Percentiles rank a stretch among this genome's conserved stretches.
These are phyloP conservation scores for Cerrena zonata DNA, from an alignment of 1,284 basidiomycete genomes.

Conservation along the genomic window DNA sequence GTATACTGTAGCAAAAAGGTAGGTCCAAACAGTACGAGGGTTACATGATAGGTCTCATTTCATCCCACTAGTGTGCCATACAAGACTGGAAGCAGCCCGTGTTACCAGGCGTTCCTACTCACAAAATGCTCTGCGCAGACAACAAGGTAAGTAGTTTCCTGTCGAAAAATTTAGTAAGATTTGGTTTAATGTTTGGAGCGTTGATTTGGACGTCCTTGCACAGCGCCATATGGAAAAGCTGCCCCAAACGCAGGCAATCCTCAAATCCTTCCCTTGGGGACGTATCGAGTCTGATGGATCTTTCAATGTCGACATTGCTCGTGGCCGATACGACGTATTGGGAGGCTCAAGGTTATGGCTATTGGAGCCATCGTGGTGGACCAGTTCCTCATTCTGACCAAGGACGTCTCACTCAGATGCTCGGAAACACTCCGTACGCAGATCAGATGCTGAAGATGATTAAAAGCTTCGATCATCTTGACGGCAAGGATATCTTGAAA, in stretches of 20 bases:
- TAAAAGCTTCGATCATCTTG: conserved; percentile 18
- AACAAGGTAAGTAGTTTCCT: no score
- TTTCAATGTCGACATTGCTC: conserved; percentile 28
- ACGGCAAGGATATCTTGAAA: conserved; percentile 30
- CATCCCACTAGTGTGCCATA: no score
- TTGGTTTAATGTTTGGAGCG: no score
- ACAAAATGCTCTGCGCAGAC: no score
- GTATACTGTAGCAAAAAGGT: no score
- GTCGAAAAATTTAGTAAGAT: no score
- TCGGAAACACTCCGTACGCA: neutral
- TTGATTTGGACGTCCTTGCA: no score
- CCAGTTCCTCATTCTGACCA: conserved; percentile 25
- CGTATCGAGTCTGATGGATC: conserved; percentile 36
- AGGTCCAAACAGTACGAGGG: no score
- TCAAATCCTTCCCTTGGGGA: conserved; percentile 28
- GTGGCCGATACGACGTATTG: conserved; percentile 35
- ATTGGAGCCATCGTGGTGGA: conserved; percentile 34
- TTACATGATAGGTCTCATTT: no score
- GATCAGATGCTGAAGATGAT: neutral
- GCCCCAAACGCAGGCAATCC: conserved; percentile 4
- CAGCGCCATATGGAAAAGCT: conserved; percentile 8
- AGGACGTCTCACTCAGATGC: conserved; percentile 5
- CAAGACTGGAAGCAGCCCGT: no score
- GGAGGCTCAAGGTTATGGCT: conserved; percentile 33
- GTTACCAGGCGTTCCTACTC: no score